Percentiles rank a stretch among this genome's conserved stretches.
These are phyloP conservation scores for Kregervanrija fluxuum DNA, from an alignment of 805 yeast genomes.

Conservation along the genomic window DNA sequence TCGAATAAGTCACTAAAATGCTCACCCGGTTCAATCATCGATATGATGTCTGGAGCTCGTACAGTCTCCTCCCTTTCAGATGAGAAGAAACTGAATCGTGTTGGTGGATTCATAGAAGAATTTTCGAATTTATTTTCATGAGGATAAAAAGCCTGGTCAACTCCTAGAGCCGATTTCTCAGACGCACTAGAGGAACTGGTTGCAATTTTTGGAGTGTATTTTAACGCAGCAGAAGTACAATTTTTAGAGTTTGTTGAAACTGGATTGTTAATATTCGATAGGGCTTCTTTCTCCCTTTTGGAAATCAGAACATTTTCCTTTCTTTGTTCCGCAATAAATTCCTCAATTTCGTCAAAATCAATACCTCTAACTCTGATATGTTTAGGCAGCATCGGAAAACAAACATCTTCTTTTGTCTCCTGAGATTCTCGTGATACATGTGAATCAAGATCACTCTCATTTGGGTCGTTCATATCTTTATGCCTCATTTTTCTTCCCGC, in stretches of 20 bases:
- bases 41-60: constrained; percentile 82
- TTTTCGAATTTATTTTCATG: constrained; percentile 10
- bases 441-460: constrained; percentile 62
- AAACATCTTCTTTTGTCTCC: constrained; percentile 95
- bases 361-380: constrained; percentile 61
- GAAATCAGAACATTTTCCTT: constrained; percentile 36
- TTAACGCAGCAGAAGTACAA: constrained; percentile 47
- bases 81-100: constrained; percentile 76
- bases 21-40: constrained; percentile 57
- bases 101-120: constrained; percentile 35
- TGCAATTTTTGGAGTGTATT: constrained; percentile 45
- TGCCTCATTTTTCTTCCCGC: constrained; percentile 16
- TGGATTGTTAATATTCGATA: constrained; percentile 10
- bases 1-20: constrained; percentile 62
- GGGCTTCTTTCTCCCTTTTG: constrained; percentile 27
- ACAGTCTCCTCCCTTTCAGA: constrained; percentile 83
- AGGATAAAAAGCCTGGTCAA: not conserved
- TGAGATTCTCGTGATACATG: constrained; percentile 73
- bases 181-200: not conserved
- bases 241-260: constrained; percentile 30
- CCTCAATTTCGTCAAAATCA: constrained; percentile 86
- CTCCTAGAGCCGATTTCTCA: not conserved
- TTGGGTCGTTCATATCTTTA: constrained; percentile 15
- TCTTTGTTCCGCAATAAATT: constrained; percentile 58
- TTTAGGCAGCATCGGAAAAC: constrained; percentile 84